Conservation (phyloP, 257 asterid genomes). For the Anisodus acutangulus region DNA sequence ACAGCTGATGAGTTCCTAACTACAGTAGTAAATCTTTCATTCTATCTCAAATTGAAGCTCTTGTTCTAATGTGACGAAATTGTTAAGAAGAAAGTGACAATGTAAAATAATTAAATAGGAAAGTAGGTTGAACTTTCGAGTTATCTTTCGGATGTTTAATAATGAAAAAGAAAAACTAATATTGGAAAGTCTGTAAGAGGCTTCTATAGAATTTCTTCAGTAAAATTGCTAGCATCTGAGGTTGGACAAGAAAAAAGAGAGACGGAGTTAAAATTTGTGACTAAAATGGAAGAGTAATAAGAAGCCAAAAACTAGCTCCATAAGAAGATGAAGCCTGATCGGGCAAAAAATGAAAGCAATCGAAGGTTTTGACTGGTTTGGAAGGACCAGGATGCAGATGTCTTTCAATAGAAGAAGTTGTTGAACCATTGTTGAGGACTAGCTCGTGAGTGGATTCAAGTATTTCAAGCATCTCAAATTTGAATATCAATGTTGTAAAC, state of each 20-base stretch:
- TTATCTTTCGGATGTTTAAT: background rate
- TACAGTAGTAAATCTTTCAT: background rate
- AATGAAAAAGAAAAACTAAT: background rate
- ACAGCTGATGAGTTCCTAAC: background rate
- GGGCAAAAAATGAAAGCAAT: too few relatives aligned
- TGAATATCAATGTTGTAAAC: background rate
- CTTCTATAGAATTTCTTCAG: background rate
- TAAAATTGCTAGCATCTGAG: background rate
- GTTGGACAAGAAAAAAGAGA: background rate
- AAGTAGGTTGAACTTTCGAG: background rate
- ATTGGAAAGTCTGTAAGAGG: background rate
- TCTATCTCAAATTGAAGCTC: background rate
- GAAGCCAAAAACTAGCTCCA: background rate
- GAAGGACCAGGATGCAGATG: too few relatives aligned
- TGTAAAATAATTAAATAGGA: background rate
- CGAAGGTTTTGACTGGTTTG: too few relatives aligned
- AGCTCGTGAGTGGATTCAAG: background rate
- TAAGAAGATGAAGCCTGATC: too few relatives aligned
- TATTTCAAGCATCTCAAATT: background rate
- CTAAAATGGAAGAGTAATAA: background rate
- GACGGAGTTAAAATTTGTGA: background rate
- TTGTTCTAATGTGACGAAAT: background rate
- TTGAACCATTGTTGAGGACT: background rate
- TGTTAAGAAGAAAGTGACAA: background rate
- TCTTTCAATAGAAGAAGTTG: too few relatives aligned